phyloP scores from a whole-genome alignment of 208 protist species.

The Trypanosoma scelopori region DNA sequence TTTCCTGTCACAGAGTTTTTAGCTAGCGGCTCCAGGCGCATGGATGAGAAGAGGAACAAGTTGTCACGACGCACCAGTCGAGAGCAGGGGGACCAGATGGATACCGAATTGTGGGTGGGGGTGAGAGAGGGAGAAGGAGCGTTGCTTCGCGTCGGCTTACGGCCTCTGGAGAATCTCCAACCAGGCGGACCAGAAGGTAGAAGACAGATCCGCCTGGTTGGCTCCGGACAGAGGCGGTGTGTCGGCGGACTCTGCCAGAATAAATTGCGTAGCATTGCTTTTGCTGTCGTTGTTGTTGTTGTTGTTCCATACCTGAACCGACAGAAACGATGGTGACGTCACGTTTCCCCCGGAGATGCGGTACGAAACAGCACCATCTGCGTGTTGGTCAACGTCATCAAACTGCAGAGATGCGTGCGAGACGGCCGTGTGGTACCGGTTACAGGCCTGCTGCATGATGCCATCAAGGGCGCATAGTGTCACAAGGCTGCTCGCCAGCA shows the following conservation, averaged over 20 bases:
- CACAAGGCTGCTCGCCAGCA: slow-evolving; percentile 25
- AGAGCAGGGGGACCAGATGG: neutral
- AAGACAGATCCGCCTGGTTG: neutral
- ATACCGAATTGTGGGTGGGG: neutral
- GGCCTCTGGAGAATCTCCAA: slow-evolving; percentile 14
- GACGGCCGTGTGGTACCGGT: slow-evolving; percentile 10
- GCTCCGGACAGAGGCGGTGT: neutral
- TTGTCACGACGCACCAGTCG: neutral
- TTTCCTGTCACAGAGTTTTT: no score
- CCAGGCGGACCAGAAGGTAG: slow-evolving; percentile 30
- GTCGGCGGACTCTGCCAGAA: slow-evolving; percentile 12
- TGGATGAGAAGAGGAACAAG: slow-evolving; percentile 3
- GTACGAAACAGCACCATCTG: neutral
- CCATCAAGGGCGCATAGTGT: slow-evolving; percentile 26
- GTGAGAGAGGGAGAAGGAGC: slow-evolving; percentile 9
- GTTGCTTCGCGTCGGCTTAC: neutral
- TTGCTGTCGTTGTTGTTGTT: neutral
- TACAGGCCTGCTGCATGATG: slow-evolving; percentile 11
- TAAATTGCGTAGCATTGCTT: neutral
- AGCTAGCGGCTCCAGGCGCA: neutral
- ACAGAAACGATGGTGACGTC: slow-evolving; percentile 13
- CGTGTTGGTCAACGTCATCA: neutral
- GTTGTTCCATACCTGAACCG: neutral
- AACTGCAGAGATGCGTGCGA: slow-evolving; percentile 9
- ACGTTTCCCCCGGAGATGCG: slow-evolving; percentile 28